Percentiles rank a stretch among this genome's conserved stretches.
Conservation (phyloP, 306 rosid genomes). For the Inga leiocalycina region DNA sequence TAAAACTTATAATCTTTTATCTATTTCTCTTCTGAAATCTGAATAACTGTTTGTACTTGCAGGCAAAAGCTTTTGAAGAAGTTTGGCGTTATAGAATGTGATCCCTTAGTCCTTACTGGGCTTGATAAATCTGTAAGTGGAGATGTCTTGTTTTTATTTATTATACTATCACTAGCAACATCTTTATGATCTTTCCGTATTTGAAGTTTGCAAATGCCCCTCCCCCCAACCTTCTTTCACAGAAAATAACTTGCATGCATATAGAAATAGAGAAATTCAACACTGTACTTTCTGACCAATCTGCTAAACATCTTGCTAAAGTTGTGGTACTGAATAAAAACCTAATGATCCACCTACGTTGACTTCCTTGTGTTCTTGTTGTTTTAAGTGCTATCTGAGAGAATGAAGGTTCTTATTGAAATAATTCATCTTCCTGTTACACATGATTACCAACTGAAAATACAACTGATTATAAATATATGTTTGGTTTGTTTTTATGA, state of each 20-base stretch:
- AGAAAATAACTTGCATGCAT: conserved; percentile 2
- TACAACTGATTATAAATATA: conserved; percentile 13
- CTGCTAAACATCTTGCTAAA: conserved; percentile 13
- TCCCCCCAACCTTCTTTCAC: background rate
- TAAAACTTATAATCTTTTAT: background rate
- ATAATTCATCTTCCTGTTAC: conserved; percentile 19
- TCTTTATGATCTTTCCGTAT: background rate
- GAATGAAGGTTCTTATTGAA: conserved; percentile 11
- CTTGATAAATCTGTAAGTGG: conserved; percentile 77
- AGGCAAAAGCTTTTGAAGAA: conserved; percentile 77
- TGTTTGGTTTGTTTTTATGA: conserved; percentile 29
- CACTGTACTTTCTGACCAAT: conserved; percentile 1
- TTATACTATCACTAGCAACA: background rate
- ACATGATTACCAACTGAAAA: background rate
- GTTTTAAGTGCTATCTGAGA: background rate
- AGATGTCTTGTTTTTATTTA: conserved; percentile 13
- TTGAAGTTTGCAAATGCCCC: conserved; percentile 11
- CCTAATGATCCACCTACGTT: background rate
- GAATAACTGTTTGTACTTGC: conserved; percentile 39
- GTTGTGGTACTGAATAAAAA: background rate
- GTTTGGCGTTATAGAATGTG: conserved; percentile 79
- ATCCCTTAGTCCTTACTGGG: conserved; percentile 73
- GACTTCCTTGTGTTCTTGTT: conserved; percentile 14
- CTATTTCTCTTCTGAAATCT: conserved; percentile 20
- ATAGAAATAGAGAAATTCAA: conserved; percentile 1